A percentile compares a stretch with the other conserved stretches of the same genome.
Conservation (phyloP, 495 filamentous ascomycete species). For the Aspergillus ostianus region DNA sequence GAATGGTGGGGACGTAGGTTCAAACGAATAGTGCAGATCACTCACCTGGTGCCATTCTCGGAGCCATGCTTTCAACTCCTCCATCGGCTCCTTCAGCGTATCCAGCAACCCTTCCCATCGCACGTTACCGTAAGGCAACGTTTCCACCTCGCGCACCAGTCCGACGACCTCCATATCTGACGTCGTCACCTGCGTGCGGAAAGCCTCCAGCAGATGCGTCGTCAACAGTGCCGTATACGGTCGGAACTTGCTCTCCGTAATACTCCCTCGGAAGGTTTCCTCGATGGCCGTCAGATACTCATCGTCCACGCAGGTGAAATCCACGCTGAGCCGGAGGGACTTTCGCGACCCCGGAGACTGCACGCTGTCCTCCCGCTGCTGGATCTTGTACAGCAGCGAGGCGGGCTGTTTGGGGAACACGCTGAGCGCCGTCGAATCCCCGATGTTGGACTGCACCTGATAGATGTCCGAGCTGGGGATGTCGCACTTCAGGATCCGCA, state of each 20-base stretch:
- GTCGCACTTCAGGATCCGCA: constrained; percentile 68
- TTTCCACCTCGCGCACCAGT: constrained; percentile 43
- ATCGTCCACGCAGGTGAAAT: constrained; percentile 78
- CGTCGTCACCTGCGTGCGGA: constrained; percentile 51
- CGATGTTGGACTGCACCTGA: constrained; percentile 58
- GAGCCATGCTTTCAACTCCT: constrained; percentile 43
- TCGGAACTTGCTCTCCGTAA: constrained; percentile 43
- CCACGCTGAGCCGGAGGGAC: constrained; percentile 65
- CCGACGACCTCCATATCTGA: constrained; percentile 57
- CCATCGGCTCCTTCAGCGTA: constrained; percentile 37
- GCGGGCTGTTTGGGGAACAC: constrained; percentile 82
- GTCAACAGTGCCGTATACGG: constrained; percentile 48
- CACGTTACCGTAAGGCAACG: constrained; percentile 36
- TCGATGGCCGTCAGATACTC: constrained; percentile 45
- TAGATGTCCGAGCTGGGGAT: constrained; percentile 70
- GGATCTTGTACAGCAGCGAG: constrained; percentile 78
- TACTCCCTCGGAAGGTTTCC: constrained; percentile 37
- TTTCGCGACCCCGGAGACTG: constrained; percentile 39
- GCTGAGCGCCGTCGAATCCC: constrained; percentile 52
- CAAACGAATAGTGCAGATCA: neutral
- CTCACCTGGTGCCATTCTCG: constrained; percentile 49
- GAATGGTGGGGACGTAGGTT: constrained; percentile 6
- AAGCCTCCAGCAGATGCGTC: constrained; percentile 48
- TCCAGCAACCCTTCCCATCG: constrained; percentile 44
- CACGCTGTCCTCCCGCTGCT: constrained; percentile 25